Conservation (phyloP, 345 rosid genomes). For the Rhizophora mangle region DNA sequence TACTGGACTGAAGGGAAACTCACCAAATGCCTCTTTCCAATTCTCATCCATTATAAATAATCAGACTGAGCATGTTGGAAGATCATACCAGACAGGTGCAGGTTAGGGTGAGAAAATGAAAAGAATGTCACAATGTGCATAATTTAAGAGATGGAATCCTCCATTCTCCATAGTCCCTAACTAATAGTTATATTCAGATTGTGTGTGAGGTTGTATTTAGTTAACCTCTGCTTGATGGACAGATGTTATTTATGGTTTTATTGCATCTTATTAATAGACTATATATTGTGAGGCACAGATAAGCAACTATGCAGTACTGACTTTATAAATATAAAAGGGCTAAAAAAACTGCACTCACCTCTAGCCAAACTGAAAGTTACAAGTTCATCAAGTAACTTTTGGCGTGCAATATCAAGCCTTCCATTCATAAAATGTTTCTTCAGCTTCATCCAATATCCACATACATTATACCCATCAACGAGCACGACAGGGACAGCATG, state of each 20-base stretch:
- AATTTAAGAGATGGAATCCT: too few relatives aligned
- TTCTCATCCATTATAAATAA: neutral
- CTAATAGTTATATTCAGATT: too few relatives aligned
- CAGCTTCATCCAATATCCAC: constrained; percentile 88
- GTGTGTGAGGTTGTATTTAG: too few relatives aligned
- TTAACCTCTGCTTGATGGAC: too few relatives aligned
- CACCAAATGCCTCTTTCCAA: neutral
- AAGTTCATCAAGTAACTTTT: constrained; percentile 77
- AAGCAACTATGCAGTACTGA: too few relatives aligned
- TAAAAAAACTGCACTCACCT: constrained; percentile 40
- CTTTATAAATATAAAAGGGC: neutral
- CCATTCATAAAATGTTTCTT: constrained; percentile 85
- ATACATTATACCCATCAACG: constrained; percentile 94
- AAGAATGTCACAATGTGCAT: too few relatives aligned
- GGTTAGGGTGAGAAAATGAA: too few relatives aligned
- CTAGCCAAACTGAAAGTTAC: constrained; percentile 60
- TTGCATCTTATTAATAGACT: too few relatives aligned
- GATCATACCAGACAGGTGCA: neutral
- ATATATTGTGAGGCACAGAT: too few relatives aligned
- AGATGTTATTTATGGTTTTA: too few relatives aligned
- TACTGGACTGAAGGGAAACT: neutral
- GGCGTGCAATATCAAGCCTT: constrained; percentile 83
- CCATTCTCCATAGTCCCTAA: too few relatives aligned
- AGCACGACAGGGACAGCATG: constrained; percentile 85
- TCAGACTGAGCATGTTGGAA: neutral